Conservation (phyloP, 805 yeast genomes). For the Metschnikowia amazonensis region DNA sequence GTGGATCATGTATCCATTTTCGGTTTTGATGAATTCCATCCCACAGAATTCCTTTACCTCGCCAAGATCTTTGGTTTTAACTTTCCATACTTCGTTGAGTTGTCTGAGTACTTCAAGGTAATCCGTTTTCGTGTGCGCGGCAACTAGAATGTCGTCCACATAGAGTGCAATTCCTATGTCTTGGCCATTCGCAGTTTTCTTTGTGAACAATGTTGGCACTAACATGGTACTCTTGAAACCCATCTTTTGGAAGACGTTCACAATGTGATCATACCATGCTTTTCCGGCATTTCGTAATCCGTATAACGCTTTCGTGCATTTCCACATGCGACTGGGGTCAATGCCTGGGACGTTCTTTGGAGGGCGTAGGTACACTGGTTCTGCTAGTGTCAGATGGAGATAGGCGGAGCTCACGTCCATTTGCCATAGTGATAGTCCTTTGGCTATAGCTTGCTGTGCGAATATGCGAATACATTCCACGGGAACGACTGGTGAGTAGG, state of each 20-base stretch:
- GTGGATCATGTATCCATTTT: not conserved
- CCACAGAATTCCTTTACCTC: slow-evolving; percentile 1
- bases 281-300: slow-evolving; percentile 2
- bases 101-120: not conserved
- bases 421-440: not conserved
- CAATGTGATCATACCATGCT: not conserved
- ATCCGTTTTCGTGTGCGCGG: not conserved
- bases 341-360: slow-evolving; percentile 4
- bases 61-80: not conserved
- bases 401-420: slow-evolving; percentile 4
- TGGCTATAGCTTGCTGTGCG: not conserved
- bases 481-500: slow-evolving; percentile 6
- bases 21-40: not conserved
- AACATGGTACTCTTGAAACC: not conserved
- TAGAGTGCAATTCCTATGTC: not conserved
- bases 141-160: not conserved
- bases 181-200: not conserved
- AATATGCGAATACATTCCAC: slow-evolving; percentile 1
- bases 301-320: slow-evolving; percentile 2
- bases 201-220: not conserved
- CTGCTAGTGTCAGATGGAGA: slow-evolving; percentile 5
- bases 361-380: slow-evolving; percentile 2
- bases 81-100: not conserved
- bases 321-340: not conserved
- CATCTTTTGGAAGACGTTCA: not conserved